Evolutionary conservation across 371 early-diverging fungal genomes (phyloP), one percentile per base, ranked within the genome.

Genomic region (Blakeslea trispora): DNA sequence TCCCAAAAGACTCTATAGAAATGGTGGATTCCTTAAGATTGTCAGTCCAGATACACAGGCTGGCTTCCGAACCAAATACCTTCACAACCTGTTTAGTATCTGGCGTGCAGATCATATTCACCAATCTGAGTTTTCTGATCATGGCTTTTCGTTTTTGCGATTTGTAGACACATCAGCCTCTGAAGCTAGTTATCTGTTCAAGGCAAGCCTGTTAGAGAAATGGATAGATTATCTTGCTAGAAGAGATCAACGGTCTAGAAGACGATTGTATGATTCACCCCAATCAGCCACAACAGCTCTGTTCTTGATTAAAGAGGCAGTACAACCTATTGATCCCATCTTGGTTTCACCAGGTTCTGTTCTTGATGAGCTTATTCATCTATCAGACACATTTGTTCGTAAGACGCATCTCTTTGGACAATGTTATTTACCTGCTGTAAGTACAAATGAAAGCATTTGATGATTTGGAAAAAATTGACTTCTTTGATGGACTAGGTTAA

Each of bases 1-100:
- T 52, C 93, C 93, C 21, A 86, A 86, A 61, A 70, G 72, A 9
- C 57, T 92, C 1, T 91, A 88, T 60, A 81, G 88, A 35, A 77
- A 85, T 43, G 89, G 88, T 19, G 83, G 84, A 32, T 60, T 77
- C 2, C 63, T 80, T 17, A 69, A 63, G 18, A 56, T 68, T 7
- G 75, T 80, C 1, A 71, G 81, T 1, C 74, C 81, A n/a, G 47
- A 72, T 7, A 72, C 84, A 45, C 65, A 75, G 50, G 76, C 78
- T 53, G 82, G 88, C 40, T 66, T 72, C 43, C 58, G 71, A 32
- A 79, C 79, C 19, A 66, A 81, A 55, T 64, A 74, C 53, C 63
- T 89, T 14, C 69, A 84, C 41, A 68, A 81, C 28, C 54, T 82
- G 28, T 62, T 90, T 57, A 82, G 82, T 45, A 79, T 87, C 28